Evolutionary conservation across 2,329 filamentous ascomycete genomes (phyloP), one percentile per base, ranked within the genome.

Genomic region (Diaporthe aspalathi): DNA sequence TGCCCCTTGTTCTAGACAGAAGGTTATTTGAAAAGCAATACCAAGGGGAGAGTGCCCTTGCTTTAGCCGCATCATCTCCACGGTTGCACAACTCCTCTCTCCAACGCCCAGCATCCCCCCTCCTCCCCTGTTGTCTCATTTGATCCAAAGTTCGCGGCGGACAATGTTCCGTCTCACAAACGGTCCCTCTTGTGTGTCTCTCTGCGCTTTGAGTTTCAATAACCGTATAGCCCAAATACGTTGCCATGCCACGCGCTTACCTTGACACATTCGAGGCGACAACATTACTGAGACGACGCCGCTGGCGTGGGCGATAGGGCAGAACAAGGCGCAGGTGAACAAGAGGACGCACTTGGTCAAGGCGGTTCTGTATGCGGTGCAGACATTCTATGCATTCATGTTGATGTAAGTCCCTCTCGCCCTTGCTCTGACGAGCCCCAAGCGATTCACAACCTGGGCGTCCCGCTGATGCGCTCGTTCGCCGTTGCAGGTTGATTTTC

Each of bases 371-470:
- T 99, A 99, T 84, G 95, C 92, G 24, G 82, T 96, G 66, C 96
- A 99, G 85, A 97, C 96, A 76, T 98, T 98, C 82, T 99, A 99
- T 82, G 97, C 95, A 57, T 98, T 99, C 79, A 98, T 99, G 88
- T 95, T 99, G 80, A 99, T 99, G 96, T 98, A 81, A 91, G 95
- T 91, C n/a, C 11, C 24, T 5, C 72, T 27, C 38, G 5, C 17
- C 35, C 11, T 56, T 38, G 35, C 35, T 38, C 35, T 12, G 35
- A 9, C 7, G 35, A 38, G 35, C 35, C 12, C 32, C 32, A 8
- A 38, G 35, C 35, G 35, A 7, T 8, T 12, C 35, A 9, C 35
- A 12, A 12, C 6, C 35, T 12, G 12, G 35, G 20, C 29, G 2
- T 38, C 24, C 20, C 45, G 22, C 40, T 49, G 66, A 56, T 24